Evolutionary conservation across 176 grass and related monocot genomes (phyloP).

Genomic region (bread wheat (Triticum aestivum)): DNA sequence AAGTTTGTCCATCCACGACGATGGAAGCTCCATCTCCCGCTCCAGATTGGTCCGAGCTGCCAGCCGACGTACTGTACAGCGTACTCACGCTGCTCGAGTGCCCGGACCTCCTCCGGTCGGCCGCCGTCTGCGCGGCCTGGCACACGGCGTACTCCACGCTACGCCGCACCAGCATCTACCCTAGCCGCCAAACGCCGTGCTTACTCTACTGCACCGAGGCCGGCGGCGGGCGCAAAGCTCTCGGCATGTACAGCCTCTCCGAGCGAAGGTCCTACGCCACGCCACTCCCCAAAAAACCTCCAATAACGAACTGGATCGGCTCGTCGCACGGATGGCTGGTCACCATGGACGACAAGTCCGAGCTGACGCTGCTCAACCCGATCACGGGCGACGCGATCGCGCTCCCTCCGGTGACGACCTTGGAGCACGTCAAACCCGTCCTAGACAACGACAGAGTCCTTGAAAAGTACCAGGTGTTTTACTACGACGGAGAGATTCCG

Average conservation of each 20-base stretch:
- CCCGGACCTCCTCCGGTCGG: not conserved
- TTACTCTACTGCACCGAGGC: not conserved
- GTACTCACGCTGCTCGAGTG: not conserved
- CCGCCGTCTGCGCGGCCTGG: not conserved
- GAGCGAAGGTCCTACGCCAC: no score
- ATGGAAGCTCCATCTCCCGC: not conserved
- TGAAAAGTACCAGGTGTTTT: not conserved
- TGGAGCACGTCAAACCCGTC: not conserved
- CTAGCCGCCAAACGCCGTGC: not conserved
- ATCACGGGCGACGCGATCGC: not conserved
- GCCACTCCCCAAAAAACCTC: not conserved
- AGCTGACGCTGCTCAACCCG: not conserved
- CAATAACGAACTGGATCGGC: not conserved
- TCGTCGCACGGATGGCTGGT: not conserved
- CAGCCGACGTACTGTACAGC: not conserved
- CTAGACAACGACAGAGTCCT: not conserved
- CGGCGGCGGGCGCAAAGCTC: not conserved
- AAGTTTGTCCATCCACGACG: no score
- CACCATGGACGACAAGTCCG: not conserved
- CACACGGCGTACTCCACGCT: not conserved
- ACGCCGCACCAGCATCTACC: not conserved
- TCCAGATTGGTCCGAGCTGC: not conserved
- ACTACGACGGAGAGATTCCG: not conserved
- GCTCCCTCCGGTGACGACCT: not conserved
- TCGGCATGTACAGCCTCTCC: not conserved